Conservation (phyloP, 2,329 filamentous ascomycete genomes). For the Saccharata proteae region DNA sequence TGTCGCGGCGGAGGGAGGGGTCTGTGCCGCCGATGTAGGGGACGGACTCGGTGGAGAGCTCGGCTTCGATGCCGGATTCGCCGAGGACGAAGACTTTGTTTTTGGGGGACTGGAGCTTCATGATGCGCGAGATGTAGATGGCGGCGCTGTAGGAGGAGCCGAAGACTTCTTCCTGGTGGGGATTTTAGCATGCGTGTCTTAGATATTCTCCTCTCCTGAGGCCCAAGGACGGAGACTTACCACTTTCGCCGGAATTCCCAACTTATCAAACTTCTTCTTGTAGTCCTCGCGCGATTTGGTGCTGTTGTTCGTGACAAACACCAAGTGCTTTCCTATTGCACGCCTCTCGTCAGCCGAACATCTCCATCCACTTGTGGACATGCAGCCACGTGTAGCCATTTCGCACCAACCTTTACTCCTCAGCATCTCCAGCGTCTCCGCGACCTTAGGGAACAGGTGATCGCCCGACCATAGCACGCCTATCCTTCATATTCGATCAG, state of each 20-base stretch:
- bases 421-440: constrained; percentile 74
- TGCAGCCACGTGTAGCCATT: constrained; percentile 9
- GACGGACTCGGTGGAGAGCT: constrained; percentile 69
- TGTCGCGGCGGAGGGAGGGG: constrained; percentile 61
- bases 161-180: constrained; percentile 71
- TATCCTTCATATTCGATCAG: constrained; percentile 39
- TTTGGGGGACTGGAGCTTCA: constrained; percentile 63
- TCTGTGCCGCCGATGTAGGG: constrained; percentile 81
- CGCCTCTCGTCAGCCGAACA: constrained; percentile 7
- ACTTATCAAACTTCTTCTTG: constrained; percentile 71
- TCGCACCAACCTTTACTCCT: constrained; percentile 69
- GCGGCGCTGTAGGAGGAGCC: constrained; percentile 90
- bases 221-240: constrained; percentile 27
- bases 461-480: constrained; percentile 96
- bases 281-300: constrained; percentile 92
- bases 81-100: constrained; percentile 93
- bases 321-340: constrained; percentile 65
- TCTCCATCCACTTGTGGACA: too few relatives aligned
- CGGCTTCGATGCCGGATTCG: constrained; percentile 81
- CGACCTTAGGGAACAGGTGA: constrained; percentile 71
- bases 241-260: constrained; percentile 67
- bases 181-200: background rate
- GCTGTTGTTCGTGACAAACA: constrained; percentile 98
- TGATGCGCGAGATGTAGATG: constrained; percentile 89
- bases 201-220: background rate